Evolutionary conservation across 2,329 filamentous ascomycete species (phyloP).

Genomic region (Colletotrichum siamense): DNA sequence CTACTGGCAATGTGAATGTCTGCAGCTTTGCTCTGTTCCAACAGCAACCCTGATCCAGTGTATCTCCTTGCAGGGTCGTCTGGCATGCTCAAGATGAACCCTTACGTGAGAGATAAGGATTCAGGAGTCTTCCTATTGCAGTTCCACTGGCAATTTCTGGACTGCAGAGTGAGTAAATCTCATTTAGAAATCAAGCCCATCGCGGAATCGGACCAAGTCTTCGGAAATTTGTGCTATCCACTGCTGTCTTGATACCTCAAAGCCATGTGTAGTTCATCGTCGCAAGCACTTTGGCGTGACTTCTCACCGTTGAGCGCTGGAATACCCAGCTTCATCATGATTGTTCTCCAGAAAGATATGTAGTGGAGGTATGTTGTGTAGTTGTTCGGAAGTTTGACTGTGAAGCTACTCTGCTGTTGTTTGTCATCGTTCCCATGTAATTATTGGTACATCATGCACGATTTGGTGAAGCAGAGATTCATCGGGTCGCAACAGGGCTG

Average conservation of each 20-base stretch:
- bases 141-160: neutral
- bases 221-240: neutral
- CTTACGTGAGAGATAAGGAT: neutral
- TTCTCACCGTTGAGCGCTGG: fast-evolving
- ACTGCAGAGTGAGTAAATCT: neutral
- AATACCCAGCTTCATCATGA: neutral
- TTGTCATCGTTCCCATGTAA: neutral
- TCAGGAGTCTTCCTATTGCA: neutral
- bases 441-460: fast-evolving
- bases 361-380: no score
- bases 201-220: no score
- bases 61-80: neutral
- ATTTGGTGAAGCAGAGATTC: neutral
- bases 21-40: neutral
- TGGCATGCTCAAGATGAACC: neutral
- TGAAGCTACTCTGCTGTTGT: neutral
- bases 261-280: neutral
- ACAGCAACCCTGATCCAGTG: neutral
- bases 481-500: neutral
- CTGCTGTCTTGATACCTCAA: neutral
- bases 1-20: fast-evolving
- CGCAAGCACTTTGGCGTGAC: neutral
- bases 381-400: no score
- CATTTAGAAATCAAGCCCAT: neutral
- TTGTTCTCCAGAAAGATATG: no score